These are phyloP conservation scores for Mortierella sp. DNA, from an alignment of 371 early-diverging fungal species.

Conservation along the genomic window DNA sequence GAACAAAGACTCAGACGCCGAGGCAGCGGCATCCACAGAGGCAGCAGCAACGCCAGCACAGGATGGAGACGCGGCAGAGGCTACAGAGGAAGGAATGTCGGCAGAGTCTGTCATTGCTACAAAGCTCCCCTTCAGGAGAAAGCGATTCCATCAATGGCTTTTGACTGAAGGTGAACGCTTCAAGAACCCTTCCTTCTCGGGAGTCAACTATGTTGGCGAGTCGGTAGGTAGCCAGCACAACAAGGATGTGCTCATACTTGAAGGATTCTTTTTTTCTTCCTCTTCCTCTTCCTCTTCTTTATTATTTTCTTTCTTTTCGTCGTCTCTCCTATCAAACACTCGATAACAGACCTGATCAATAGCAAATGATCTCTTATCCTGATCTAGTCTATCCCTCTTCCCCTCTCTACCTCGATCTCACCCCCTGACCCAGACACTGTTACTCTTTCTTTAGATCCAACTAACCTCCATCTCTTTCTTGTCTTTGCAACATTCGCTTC, in stretches of 20 bases:
- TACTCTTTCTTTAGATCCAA: conserved; percentile 8
- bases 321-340: background rate
- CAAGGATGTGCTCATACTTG: background rate
- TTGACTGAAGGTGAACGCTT: conserved; percentile 34
- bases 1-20: conserved; percentile 10
- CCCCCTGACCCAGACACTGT: too few relatives aligned
- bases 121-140: conserved; percentile 46
- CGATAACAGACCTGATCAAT: background rate
- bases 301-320: background rate
- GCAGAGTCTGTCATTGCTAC: conserved; percentile 3
- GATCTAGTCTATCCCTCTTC: too few relatives aligned
- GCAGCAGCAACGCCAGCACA: conserved; percentile 4
- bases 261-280: background rate
- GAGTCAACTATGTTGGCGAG: conserved; percentile 49
- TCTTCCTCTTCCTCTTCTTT: conserved; percentile 1
- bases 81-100: background rate
- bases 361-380: background rate
- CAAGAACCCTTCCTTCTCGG: conserved; percentile 31
- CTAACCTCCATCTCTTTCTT: background rate
- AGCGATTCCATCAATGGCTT: conserved; percentile 47
- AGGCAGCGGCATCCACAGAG: background rate
- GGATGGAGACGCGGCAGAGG: background rate
- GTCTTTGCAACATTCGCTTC: too few relatives aligned
- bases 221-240: conserved; percentile 17
- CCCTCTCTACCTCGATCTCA: too few relatives aligned